Conservation (phyloP, 768 basidiomycete genomes). For the Termitomyces sp. region DNA sequence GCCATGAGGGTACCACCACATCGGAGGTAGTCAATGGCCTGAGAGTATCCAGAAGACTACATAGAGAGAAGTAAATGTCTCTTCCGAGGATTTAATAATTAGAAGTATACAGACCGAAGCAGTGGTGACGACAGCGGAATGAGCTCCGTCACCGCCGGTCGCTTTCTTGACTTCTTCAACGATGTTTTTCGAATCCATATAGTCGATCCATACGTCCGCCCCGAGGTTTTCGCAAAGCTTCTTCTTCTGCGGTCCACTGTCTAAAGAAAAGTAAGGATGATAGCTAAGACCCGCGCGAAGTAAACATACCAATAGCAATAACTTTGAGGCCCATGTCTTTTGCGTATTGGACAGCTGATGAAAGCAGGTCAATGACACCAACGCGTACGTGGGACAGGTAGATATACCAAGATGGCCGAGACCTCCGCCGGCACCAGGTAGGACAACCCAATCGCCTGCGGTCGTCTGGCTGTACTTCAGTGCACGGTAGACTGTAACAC, state of each 20-base stretch:
- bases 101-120: slow-evolving; percentile 32
- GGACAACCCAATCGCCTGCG: slow-evolving; percentile 70
- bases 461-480: slow-evolving; percentile 64
- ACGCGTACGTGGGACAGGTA: neutral
- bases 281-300: neutral
- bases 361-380: neutral
- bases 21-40: slow-evolving; percentile 74
- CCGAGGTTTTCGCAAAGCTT: slow-evolving; percentile 14
- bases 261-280: neutral
- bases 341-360: slow-evolving; percentile 72
- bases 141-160: slow-evolving; percentile 67
- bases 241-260: neutral
- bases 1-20: slow-evolving; percentile 69
- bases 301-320: slow-evolving; percentile 55
- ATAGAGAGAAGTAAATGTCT: neutral
- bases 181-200: slow-evolving; percentile 59
- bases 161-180: slow-evolving; percentile 57
- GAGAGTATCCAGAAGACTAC: slow-evolving; percentile 35
- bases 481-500: slow-evolving; percentile 83
- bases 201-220: slow-evolving; percentile 78
- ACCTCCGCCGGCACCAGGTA: slow-evolving; percentile 78
- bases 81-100: neutral
- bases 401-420: slow-evolving; percentile 70
- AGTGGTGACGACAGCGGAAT: slow-evolving; percentile 60
- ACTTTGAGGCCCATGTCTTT: slow-evolving; percentile 71